Evolutionary conservation across 305 asterid species (phyloP).

Genomic region (Withania somnifera): DNA sequence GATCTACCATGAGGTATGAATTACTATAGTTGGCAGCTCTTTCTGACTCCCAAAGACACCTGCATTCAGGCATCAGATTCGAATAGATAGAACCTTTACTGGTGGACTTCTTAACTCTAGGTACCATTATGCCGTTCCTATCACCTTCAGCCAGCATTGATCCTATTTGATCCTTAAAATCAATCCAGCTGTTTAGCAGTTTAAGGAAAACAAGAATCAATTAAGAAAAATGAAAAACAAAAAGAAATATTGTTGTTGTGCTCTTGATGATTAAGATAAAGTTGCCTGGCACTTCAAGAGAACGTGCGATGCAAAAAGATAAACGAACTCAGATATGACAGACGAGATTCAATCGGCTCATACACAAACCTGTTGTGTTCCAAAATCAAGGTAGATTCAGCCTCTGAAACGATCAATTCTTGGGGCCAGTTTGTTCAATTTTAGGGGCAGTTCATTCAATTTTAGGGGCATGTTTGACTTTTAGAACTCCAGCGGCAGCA

Average conservation of each 20-base stretch:
- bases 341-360: neutral
- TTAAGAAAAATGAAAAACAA: neutral
- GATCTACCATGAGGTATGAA: slow-evolving; percentile 17
- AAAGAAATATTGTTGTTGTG: neutral
- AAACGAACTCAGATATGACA: neutral
- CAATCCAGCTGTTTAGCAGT: slow-evolving; percentile 50
- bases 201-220: neutral
- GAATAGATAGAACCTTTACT: slow-evolving; percentile 57
- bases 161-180: slow-evolving; percentile 62
- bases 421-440: neutral
- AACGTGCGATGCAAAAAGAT: neutral
- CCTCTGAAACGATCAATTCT: neutral
- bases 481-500: neutral
- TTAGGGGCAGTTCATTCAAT: no score
- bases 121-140: slow-evolving; percentile 54
- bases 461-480: no score
- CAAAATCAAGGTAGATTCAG: neutral
- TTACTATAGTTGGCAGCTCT: slow-evolving; percentile 24
- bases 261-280: neutral
- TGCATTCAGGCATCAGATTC: slow-evolving; percentile 77
- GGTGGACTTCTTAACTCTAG: slow-evolving; percentile 58
- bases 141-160: slow-evolving; percentile 69
- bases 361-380: neutral
- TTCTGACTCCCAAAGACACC: slow-evolving; percentile 61
- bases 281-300: neutral